Evolutionary conservation across 768 basidiomycete genomes (phyloP), one percentile per base, ranked within the genome.

Genomic region (Leucosporidium creatinivorum): DNA sequence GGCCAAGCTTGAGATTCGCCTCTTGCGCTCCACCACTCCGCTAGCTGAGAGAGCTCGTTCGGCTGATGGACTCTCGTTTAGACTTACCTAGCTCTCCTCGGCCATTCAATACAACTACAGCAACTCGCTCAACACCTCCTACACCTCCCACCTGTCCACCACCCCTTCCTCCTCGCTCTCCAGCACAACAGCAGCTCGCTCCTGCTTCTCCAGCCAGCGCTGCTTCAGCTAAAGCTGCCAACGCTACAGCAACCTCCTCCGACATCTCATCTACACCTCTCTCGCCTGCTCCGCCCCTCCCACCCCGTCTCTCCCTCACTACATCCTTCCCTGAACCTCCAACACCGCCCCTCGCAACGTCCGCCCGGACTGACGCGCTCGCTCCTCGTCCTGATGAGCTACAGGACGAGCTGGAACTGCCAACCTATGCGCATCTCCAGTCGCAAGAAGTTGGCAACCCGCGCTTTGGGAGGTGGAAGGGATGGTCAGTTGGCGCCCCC

Each of bases 391-490:
- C 26, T 26, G n/a, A 21, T 13, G 30, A 28, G 21, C 2, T 18
- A 21, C 28, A 50, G 5, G 48, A 10, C 33, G 33, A 50, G 1
- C 30, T 49, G 5, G 47, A 33, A 21, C 63, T 47, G 13, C 68
- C 68, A 1, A 54, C 63, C 50, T 69, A 69, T 62, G 63, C 58
- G 15, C 25, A 64, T 28, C 25, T 57, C 3, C 60, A 33, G 1
- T 23, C 36, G 8, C 13, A 50, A 4, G 57, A 48, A 30, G 57
- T 61, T 0, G 12, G 13, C n/a, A 63, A 62, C 17, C 36, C 49
- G 1, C 61, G 68, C 6, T 69, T 69, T 44, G 60, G 55, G 1
- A 36, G 65, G 2, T 69, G 62, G 61, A 26, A 30, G 10, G 28
- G 47, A 19, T 69, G 39, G 39, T 44, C 39, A 44, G 39, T 44